A percentile compares a stretch with the other conserved stretches of the same genome.
phyloP scores from a whole-genome alignment of 768 basidiomycete species.

The Agrocybe praecox region DNA sequence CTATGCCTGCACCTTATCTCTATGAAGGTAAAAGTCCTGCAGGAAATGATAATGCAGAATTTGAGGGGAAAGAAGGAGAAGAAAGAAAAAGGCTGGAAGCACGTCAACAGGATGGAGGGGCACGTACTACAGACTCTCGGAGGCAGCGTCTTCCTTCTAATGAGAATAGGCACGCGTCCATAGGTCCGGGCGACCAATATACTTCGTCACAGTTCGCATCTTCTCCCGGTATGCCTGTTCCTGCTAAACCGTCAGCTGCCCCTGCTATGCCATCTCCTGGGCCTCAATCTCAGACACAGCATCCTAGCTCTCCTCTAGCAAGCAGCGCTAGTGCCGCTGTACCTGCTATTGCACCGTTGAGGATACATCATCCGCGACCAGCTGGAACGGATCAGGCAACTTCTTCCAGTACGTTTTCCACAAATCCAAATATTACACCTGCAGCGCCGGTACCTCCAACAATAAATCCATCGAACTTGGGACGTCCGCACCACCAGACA shows the following conservation, averaged over 20 bases:
- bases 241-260: not conserved
- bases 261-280: conserved; percentile 11
- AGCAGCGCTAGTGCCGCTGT: not conserved
- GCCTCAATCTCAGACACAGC: not conserved
- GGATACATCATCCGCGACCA: conserved; percentile 10
- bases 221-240: conserved; percentile 14
- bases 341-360: conserved; percentile 14
- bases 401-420: not conserved
- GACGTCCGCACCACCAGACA: not conserved
- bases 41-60: not conserved
- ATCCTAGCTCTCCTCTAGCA: not conserved
- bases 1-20: conserved; percentile 12
- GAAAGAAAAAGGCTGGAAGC: not conserved
- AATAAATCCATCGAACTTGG: not conserved
- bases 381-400: not conserved
- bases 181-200: conserved; percentile 4
- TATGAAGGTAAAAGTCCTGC: not conserved
- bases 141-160: not conserved
- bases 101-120: not conserved
- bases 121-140: not conserved
- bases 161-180: not conserved
- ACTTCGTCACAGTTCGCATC: conserved; percentile 10
- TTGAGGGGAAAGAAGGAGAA: not conserved
- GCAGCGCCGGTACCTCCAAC: not conserved
- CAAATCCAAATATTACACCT: not conserved